phyloP scores from a whole-genome alignment of 1,139 yeast species.

The Waltiozyma sp. region DNA sequence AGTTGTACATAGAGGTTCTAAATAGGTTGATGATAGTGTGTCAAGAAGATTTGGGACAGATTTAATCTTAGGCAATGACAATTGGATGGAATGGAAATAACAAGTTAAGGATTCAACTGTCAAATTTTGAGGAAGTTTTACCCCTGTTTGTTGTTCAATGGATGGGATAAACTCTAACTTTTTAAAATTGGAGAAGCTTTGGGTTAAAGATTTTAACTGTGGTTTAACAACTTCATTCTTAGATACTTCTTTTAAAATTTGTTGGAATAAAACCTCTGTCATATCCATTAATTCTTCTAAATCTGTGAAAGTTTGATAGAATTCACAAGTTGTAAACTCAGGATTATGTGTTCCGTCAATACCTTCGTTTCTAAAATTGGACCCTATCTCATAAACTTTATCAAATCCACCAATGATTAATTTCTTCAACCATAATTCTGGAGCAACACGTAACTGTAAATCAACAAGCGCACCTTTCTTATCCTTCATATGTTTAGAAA shows the following conservation, averaged over 20 bases:
- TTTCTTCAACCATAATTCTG: slow-evolving; percentile 86
- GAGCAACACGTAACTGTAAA: slow-evolving; percentile 75
- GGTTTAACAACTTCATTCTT: slow-evolving; percentile 2
- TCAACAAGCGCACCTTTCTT: slow-evolving; percentile 19
- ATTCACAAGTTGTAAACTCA: slow-evolving; percentile 89
- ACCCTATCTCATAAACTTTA: slow-evolving; percentile 77
- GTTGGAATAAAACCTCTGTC: slow-evolving; percentile 47
- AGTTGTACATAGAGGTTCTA: slow-evolving; percentile 50
- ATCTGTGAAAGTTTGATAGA: slow-evolving; percentile 71
- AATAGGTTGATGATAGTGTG: slow-evolving; percentile 42
- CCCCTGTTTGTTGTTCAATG: slow-evolving; percentile 36
- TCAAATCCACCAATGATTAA: slow-evolving; percentile 78
- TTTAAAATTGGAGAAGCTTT: slow-evolving; percentile 20
- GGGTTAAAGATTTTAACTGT: slow-evolving; percentile 11
- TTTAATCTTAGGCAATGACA: slow-evolving; percentile 29
- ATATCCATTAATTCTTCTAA: slow-evolving; percentile 55
- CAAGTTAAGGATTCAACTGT: slow-evolving; percentile 27
- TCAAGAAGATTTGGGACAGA: slow-evolving; percentile 56
- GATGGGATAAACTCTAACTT: slow-evolving; percentile 53
- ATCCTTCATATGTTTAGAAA: slow-evolving; percentile 34
- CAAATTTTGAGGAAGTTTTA: slow-evolving; percentile 29
- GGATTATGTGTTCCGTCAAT: slow-evolving; percentile 91
- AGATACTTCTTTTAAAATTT: slow-evolving; percentile 23
- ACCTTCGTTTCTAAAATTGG: slow-evolving; percentile 84
- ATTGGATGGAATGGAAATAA: slow-evolving; percentile 24